Percentiles rank a stretch among this genome's conserved stretches.
These are phyloP conservation scores for Wickerhamomyces alni DNA, from an alignment of 805 yeast genomes.

Conservation along the genomic window DNA sequence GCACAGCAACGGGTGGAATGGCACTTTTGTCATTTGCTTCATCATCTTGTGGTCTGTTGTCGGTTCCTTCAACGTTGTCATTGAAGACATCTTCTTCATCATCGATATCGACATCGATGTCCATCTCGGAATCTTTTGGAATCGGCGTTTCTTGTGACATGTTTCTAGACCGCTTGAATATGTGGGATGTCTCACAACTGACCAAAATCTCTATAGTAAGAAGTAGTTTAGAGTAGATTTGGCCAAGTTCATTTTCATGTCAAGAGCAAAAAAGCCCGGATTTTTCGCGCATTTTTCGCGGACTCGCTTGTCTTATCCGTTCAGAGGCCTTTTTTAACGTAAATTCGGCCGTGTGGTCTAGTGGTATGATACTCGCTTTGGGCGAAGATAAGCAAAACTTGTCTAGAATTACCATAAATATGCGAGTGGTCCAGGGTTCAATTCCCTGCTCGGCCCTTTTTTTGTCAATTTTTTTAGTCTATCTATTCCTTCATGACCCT, in stretches of 20 bases:
- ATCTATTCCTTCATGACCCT: too few species aligned
- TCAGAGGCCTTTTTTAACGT: neutral
- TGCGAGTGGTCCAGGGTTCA: constrained; percentile 30
- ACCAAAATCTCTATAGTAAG: too few species aligned
- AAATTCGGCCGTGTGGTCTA: constrained; percentile 25
- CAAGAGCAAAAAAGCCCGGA: too few species aligned
- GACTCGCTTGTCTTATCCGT: too few species aligned
- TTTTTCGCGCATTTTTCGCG: too few species aligned
- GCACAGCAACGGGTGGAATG: constrained; percentile 3
- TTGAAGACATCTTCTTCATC: constrained; percentile 24
- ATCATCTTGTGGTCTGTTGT: neutral
- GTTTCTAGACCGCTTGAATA: too few species aligned
- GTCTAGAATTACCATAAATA: constrained; percentile 13
- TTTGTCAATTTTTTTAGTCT: constrained; percentile 3
- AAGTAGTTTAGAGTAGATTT: too few species aligned
- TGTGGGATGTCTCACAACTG: too few species aligned
- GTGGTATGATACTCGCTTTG: constrained; percentile 30
- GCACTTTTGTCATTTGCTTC: too few species aligned
- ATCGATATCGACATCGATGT: constrained; percentile 21
- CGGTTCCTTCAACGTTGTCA: constrained; percentile 14
- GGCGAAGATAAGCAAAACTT: constrained; percentile 19
- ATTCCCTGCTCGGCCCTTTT: constrained; percentile 28
- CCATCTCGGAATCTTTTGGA: constrained; percentile 9
- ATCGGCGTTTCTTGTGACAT: neutral
- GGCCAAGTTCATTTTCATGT: too few species aligned